These are phyloP conservation scores for Suillus hirtellus DNA, from an alignment of 768 basidiomycete genomes.

Conservation along the genomic window DNA sequence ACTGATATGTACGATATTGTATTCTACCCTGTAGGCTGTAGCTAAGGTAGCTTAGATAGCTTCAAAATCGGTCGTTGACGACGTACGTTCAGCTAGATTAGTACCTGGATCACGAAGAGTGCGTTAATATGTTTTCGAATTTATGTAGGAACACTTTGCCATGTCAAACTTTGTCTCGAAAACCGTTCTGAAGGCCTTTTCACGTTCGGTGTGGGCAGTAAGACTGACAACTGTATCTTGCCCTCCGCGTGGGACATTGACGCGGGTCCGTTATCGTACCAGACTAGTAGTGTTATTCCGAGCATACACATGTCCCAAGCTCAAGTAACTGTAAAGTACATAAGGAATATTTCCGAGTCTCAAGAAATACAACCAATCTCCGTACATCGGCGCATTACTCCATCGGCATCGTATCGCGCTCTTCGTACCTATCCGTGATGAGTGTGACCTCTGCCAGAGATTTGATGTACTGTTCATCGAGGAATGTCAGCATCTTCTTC, in stretches of 20 bases:
- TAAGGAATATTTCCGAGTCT: background rate
- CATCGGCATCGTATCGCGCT: background rate
- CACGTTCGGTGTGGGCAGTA: too few relatives aligned
- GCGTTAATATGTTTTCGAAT: conserved; percentile 11
- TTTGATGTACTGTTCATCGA: background rate
- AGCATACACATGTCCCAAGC: background rate
- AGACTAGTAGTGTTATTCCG: background rate
- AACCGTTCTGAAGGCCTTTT: background rate
- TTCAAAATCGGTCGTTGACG: background rate
- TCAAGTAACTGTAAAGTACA: background rate
- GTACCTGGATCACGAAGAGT: background rate
- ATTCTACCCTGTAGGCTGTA: background rate
- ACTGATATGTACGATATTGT: conserved; percentile 3
- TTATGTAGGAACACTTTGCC: background rate
- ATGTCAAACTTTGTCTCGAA: background rate
- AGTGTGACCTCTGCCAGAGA: background rate
- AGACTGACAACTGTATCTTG: too few relatives aligned
- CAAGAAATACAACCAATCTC: background rate
- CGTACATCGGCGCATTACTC: background rate
- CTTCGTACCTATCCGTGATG: background rate
- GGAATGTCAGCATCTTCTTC: background rate
- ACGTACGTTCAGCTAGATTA: background rate
- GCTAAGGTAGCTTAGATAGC: background rate
- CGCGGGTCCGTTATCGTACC: background rate
- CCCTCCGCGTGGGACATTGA: too few relatives aligned